Base-by-base conservation (phyloP, 352 stramenopile genomes). In the Blastocystis sp. region DNA sequence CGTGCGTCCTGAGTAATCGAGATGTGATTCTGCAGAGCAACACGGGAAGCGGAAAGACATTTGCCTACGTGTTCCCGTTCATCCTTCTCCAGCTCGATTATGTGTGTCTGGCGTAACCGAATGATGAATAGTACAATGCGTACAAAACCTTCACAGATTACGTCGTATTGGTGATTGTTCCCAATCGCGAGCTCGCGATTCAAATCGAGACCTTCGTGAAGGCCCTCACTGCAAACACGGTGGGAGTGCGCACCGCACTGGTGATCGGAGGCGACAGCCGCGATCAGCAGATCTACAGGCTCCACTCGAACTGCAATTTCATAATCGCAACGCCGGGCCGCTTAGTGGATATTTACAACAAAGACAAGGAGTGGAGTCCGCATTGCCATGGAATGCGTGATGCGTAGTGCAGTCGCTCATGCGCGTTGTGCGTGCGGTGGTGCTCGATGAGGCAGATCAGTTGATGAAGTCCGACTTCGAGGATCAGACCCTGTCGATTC, bases 391-490 rank as follows among this genome's bases (percentile, higher is more conserved):
- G 34, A 24, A 45, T 68, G 48, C 48, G 19, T 76, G 34, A 76
- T 76, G n/a, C 6, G 48, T 57, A 68, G 61, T 66, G 57, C 24
- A 6, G 57, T 68, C 34, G 45, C 42, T 68, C 10, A 68, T 62
- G 3, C 40, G 42, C 34, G 52, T 43, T 48, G 57, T 84, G 3
- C 74, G 74, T 6, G 28, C 52, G 10, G 28, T 84, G 2, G 74
- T 84, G 19, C 28, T 84, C 21, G 74, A 84, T 70, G 74, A 84
- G 66, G 74, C 74, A 0, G 74, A 84, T 64, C 74, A 84, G 57
- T 45, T 84, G 74, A 59, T 68, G 7, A 84, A 84, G n/a, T 84
- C 74, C 2, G 74, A 84, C 38, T 84, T 84, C 48, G 11, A 68
- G 48, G 74, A 84, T 7, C 74, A 84, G 24, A 57, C 43, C 3